Percentiles rank a stretch among this genome's conserved stretches.
phyloP scores from a whole-genome alignment of 108 stramenopile genomes.

The Hondaea fermentalgiana region DNA sequence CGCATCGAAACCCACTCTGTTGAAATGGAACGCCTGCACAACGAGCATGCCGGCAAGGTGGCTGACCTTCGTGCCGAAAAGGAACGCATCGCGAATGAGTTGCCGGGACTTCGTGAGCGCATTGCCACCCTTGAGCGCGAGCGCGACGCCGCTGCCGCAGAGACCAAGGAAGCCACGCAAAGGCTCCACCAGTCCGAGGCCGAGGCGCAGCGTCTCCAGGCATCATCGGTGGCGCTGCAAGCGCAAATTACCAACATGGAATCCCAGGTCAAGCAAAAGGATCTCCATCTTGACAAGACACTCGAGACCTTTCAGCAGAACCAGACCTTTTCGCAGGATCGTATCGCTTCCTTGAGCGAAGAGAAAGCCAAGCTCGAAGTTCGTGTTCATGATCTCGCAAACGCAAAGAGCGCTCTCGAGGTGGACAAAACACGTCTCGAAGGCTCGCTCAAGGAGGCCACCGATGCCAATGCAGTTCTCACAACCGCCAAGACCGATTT shows the following conservation, averaged over 20 bases:
- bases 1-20: background rate
- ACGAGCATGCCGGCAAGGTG: background rate
- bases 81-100: background rate
- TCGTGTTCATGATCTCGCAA: background rate
- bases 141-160: background rate
- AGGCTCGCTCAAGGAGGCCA: background rate
- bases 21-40: background rate
- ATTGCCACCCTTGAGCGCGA: background rate
- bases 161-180: background rate
- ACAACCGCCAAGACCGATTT: too few relatives aligned
- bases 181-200: background rate
- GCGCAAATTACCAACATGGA: background rate
- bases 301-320: conserved; percentile 3
- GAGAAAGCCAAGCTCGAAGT: background rate
- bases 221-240: background rate
- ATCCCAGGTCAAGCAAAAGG: background rate
- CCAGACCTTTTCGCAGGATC: background rate
- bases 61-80: background rate
- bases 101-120: background rate
- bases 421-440: background rate
- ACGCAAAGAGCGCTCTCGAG: background rate
- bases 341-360: background rate
- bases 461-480: background rate
- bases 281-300: background rate
- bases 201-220: background rate